Base-by-base conservation (phyloP, 1,284 basidiomycete genomes). In the Cystobasidium slooffiae region DNA sequence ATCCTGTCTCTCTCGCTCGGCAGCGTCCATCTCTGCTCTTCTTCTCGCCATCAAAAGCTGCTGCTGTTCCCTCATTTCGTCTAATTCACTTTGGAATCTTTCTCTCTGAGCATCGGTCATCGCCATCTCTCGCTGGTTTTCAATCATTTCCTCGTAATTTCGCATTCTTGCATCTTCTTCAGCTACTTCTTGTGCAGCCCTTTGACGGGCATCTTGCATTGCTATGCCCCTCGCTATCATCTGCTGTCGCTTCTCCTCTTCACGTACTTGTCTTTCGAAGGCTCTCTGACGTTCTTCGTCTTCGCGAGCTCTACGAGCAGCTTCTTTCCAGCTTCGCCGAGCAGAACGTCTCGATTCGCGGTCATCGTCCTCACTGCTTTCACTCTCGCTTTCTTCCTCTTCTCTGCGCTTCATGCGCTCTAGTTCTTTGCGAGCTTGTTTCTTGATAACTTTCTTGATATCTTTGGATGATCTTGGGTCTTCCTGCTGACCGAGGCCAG, bases 21-120 rank as follows among this genome's bases (percentile, higher is more conserved):
- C 18, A 22, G 52, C 49, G 31, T 58, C 63, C 31, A 41, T 24
- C 41, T 58, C 39, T 7, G 66, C 66, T 10, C 31, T 43, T 20
- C 51, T 37, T 16, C 52, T 52, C 14, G 66, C 66, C 31, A 56
- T n/a, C 9, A 46, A 22, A 12, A 65, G 46, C n/a, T 53, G 41
- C 41, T 66, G 61, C 47, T 72, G 52, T 63, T 66, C 46, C 43
- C 46, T n/a, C 69, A 53, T 64, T 5, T 43, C 47, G 20, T 47
- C 14, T 49, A 51, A 16, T 22, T 72, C 47, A 37, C 43, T n/a
- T 51, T 73, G 59, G 24, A 49, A 52, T 18, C 47, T 37, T 39
- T 63, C 24, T 39, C 62, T 3, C 31, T 58, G 49, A 44, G 70
- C 70, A 49, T 73, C 70, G 18, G 49, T 47, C 47, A 73, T 66